Base-by-base conservation (phyloP, 169 alveolate genomes). In the Cryptosporidium tyzzeri region DNA sequence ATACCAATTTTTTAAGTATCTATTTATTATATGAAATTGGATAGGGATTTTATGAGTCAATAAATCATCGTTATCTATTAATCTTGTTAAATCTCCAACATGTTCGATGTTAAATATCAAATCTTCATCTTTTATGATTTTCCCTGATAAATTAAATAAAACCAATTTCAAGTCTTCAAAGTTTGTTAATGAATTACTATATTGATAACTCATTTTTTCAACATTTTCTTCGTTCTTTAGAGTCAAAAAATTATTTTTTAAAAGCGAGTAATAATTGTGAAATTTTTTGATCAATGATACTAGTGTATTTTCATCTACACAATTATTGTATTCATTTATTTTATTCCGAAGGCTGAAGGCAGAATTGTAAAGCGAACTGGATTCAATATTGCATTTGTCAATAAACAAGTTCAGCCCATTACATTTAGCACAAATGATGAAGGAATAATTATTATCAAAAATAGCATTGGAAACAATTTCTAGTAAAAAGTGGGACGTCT, bases 111-210 rank as follows among this genome's bases (percentile, higher is more conserved):
- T 51, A 14, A 18, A 51, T n/a, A 59, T 7, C 33, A 73, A 51
- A 33, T 73, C 86, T 53, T 73, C 21, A 33, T 33, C 23, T 4
- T 31, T 41, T 21, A 73, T n/a, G 37, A 73, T 73, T 10, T 73
- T 23, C 6, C 86, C 86, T 33, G 39, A 51, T 37, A 73, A 58
- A 29, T 55, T 53, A 41, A 37, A 73, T 37, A 73, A 33, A 53
- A 51, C 8, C 12, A 55, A 0, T 51, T 39, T 59, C 12, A 73
- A 33, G 4, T 73, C 86, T 14, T 73, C 86, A 35, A 73, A 55
- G n/a, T 21, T n/a, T 6, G 14, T 0, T 0, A 14, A 12, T 2
- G 58, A 9, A 26, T 55, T 50, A 51, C 3, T 51, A 53, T 33
- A 14, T 55, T 59, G 53, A 51, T 5, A 33, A n/a, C 35, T 73